Evolutionary conservation across 1,139 yeast species (phyloP).

Genomic region (Yarrowia galli): DNA sequence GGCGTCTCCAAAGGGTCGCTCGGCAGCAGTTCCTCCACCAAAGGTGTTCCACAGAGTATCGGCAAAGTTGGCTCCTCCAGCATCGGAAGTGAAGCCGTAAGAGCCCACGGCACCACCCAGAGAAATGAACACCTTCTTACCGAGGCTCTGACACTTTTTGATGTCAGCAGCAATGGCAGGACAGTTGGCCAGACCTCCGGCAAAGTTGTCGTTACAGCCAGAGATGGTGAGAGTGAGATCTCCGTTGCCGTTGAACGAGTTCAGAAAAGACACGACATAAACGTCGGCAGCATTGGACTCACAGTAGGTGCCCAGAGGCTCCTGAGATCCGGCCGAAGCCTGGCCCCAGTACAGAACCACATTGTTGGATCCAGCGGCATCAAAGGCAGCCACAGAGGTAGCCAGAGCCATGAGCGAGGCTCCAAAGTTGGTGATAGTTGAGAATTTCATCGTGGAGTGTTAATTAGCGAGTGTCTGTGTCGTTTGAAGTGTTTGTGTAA

Average conservation of each 20-base stretch:
- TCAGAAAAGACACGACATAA: slow-evolving; percentile 72
- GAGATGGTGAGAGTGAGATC: slow-evolving; percentile 61
- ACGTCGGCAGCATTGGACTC: slow-evolving; percentile 73
- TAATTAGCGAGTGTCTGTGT: neutral
- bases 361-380: slow-evolving; percentile 54
- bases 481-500: neutral
- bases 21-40: slow-evolving; percentile 65
- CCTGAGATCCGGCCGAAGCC: slow-evolving; percentile 69
- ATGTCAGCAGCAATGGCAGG: slow-evolving; percentile 64
- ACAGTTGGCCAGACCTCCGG: slow-evolving; percentile 57
- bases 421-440: neutral
- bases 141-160: slow-evolving; percentile 74
- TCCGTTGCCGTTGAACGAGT: slow-evolving; percentile 61
- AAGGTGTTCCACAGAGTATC: slow-evolving; percentile 79
- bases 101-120: slow-evolving; percentile 87
- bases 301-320: slow-evolving; percentile 72
- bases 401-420: slow-evolving; percentile 26
- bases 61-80: slow-evolving; percentile 72
- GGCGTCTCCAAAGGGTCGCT: slow-evolving; percentile 77
- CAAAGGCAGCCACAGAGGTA: slow-evolving; percentile 43
- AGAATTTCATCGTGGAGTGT: neutral
- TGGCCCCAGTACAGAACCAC: slow-evolving; percentile 94
- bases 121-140: slow-evolving; percentile 82
- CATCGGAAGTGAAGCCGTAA: slow-evolving; percentile 71
- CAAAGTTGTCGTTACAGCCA: slow-evolving; percentile 65